Base-by-base conservation (phyloP, 805 yeast genomes). In the Wickerhamomyces bovis region DNA sequence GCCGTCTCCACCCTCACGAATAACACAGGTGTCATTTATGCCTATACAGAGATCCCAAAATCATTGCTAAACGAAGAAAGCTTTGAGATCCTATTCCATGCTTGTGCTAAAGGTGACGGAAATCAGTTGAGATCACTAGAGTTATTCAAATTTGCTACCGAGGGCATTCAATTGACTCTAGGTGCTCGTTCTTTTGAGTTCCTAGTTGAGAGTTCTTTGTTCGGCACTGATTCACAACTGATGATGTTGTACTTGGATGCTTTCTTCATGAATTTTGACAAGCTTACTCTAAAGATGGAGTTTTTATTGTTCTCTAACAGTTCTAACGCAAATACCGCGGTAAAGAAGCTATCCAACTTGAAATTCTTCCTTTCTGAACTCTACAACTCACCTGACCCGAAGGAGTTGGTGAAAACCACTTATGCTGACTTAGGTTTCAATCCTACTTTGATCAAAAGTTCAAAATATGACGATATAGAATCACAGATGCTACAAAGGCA, bases 21-120 rank as follows among this genome's bases (percentile, higher is more conserved):
- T 36, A 42, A 43, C 2, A 53, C 58, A 1, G 62, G 62, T 15
- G 47, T 54, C 8, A 38, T 56, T 4, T 52, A 48, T 28, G 44
- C 44, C 2, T 56, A 54, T 28, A 42, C 52, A 6, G 40, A 40
- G 10, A 16, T 53, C 4, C 56, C 52, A 3, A 8, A 23, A 1
- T 7, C 22, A 2, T 11, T 35, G 4, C 15, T 49, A 6, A 45
- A 50, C 30, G 10, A 33, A 1, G 38, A 42, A 6, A 39, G 52
- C 3, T 50, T 35, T 30, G 47, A 48, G 16, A 49, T 52, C 6
- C 9, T 57, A 18, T 41, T 55, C 7, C 54, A 48, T 36, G 44
- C 50, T 6, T 47, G 54, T 33, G 48, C 54, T 5, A 46, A 53
- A 20, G 57, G 59, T 9, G 36, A 47, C 20, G 51, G 47, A 23